Evolutionary conservation across 345 rosid genomes (phyloP).

Genomic region (Corchorus olitorius): DNA sequence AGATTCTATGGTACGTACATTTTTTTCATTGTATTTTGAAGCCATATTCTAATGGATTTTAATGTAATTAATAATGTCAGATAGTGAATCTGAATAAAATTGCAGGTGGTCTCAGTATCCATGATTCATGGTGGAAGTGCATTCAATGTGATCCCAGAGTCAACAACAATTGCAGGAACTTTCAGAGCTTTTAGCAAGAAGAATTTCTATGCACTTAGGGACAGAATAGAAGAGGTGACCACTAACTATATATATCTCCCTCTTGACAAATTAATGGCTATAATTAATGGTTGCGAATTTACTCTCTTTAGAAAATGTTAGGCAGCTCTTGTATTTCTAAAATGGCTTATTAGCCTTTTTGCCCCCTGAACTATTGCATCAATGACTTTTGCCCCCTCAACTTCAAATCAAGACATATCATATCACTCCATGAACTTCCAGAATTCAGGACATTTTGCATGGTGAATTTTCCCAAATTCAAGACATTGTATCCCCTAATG

Average conservation of each 20-base stretch:
- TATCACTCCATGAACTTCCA: no score
- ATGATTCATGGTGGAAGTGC: conserved; percentile 57
- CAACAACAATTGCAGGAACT: conserved; percentile 53
- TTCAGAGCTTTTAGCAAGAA: conserved; percentile 58
- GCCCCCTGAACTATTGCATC: no score
- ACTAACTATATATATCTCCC: background rate
- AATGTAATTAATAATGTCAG: background rate
- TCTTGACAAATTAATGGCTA: background rate
- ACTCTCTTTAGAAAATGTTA: background rate
- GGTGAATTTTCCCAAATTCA: no score
- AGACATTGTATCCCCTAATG: no score
- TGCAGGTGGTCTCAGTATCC: conserved; percentile 64
- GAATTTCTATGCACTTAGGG: conserved; percentile 48
- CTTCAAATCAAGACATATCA: no score
- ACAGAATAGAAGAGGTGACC: conserved; percentile 57
- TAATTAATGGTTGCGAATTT: background rate
- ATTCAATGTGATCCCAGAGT: conserved; percentile 56
- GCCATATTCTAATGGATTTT: no score
- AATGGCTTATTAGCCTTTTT: no score
- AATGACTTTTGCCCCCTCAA: no score
- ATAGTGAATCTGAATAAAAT: no score
- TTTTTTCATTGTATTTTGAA: no score
- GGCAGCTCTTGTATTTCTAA: no score
- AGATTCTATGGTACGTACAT: conserved; percentile 54
- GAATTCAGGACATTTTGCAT: no score